Evolutionary conservation across 2,329 filamentous ascomycete species (phyloP), one percentile per base, ranked within the genome.

Genomic region (Fusarium succisae): DNA sequence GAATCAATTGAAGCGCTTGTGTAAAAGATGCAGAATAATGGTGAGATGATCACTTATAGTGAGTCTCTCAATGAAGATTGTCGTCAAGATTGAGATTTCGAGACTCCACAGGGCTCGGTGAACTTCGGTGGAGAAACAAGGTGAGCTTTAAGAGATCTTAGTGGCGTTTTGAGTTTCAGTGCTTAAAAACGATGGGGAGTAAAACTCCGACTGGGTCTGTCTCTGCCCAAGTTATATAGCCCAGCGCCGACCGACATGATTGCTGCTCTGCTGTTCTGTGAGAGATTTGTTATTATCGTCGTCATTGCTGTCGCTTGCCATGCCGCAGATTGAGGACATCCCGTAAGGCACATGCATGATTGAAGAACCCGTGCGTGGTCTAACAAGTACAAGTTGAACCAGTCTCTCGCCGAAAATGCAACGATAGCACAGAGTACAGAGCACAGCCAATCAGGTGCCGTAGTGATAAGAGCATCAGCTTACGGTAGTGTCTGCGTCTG

Each of bases 81-180:
- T 73, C 57, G 66, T 64, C n/a, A 66, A 64, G 69, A 71, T 45
- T 69, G 71, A 76, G 73, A 76, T 74, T 76, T 74, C 44, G 55
- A 30, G 38, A 68, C 61, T 61, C 69, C 73, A 67, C 73, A 56
- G 30, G 24, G 30, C 48, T 59, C 72, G 73, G 73, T 76, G 66
- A 74, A 28, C 17, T 39, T 74, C 74, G 71, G 74, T 76, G 59
- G 75, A 59, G 30, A 28, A 28, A 28, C 35, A 60, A 68, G 45
- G 60, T 62, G 56, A 64, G 43, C 22, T 56, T 28, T 22, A 35
- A 35, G 13, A 12, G 63, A 66, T 56, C 17, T 62, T 28, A 44
- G 64, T 69, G 50, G 64, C 64, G 66, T 59, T 55, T 69, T 63
- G 13, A 53, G 12, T 55, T 54, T 63, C 20, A 35, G 39, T 41